Base-by-base conservation (phyloP, 148 eudicot genomes). In the Rhododendron vialii region DNA sequence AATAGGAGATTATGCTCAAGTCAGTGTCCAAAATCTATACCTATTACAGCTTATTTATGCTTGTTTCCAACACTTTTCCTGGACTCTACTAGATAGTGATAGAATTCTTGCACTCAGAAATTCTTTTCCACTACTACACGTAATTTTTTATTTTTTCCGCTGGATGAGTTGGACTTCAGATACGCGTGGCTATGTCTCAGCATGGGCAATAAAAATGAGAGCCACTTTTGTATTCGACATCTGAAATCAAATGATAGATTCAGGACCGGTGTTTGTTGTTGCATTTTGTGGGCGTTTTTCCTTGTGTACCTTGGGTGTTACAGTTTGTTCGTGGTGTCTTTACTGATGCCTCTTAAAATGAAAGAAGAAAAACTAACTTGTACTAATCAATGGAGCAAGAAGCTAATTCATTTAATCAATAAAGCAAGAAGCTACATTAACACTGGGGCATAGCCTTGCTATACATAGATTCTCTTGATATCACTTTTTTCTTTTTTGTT, bases 1-100 rank as follows among this genome's bases (percentile, higher is more conserved):
- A 77, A 38, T 90, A 77, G 91, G 90, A 86, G 93, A 91, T 85
- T 90, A 80, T 87, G 90, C 93, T 45, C 91, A 90, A 84, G 93
- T 91, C 80, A 85, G 80, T 50, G 71, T 61, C 71, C 48, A 33
- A 14, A 51, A 80, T 57, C 2, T 5, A 17, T 20, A 28, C 61
- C 63, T n/a, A 28, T 9, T 82, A 22, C 53, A 17, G 24, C 47
- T 79, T 12, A 28, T 26, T 76, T 77, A 22, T 61, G 20, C 78
- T 57, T 59, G 47, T 89, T 10, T 26, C 30, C 33, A 14, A 9
- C 12, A 26, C 13, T 65, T 63, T 8, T n/a, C 30, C 28, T 63
- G 24, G 30, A 63, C 22, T 0, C 1, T 18, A 7, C 26, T 9
- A 6, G 24, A 18, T 1, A 53, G 63, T 57, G 24, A 18, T 18